Evolutionary conservation across 345 rosid species (phyloP).

Genomic region (Corchorus olitorius): DNA sequence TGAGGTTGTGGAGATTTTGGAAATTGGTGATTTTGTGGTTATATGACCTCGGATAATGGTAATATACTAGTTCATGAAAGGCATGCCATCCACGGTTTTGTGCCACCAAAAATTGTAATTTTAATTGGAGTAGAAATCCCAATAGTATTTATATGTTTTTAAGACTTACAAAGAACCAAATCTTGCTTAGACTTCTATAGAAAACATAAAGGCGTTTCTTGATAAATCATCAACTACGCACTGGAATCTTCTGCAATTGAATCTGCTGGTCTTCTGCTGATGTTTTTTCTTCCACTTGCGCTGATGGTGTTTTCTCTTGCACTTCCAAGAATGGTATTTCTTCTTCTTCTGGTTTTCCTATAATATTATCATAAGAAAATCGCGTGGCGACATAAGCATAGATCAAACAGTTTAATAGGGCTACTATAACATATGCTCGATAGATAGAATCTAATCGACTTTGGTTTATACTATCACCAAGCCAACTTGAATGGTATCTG

Average conservation of each 20-base stretch:
- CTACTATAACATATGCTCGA: neutral
- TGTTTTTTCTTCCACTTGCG: neutral
- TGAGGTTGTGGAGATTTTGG: too few relatives aligned
- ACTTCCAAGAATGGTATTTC: slow-evolving; percentile 13
- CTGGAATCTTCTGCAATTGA: neutral
- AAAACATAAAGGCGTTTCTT: too few relatives aligned
- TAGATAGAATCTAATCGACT: neutral
- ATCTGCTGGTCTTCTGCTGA: neutral
- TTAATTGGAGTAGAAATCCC: too few relatives aligned
- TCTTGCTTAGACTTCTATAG: too few relatives aligned
- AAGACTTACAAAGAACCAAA: too few relatives aligned
- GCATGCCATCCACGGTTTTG: too few relatives aligned
- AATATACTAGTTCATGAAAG: too few relatives aligned
- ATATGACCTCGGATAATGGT: too few relatives aligned
- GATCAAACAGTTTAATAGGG: neutral
- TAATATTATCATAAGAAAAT: slow-evolving; percentile 6
- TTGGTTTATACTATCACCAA: slow-evolving; percentile 1
- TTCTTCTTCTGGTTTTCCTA: neutral
- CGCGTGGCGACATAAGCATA: slow-evolving; percentile 3
- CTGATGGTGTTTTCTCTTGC: neutral
- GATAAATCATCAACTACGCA: neutral
- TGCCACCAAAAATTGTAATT: too few relatives aligned
- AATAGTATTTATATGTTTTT: too few relatives aligned
- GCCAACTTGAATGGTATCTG: neutral
- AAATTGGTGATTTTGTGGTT: too few relatives aligned